A percentile compares a stretch with the other conserved stretches of the same genome.
These are phyloP conservation scores for Globisporangium uncinulatum DNA, from an alignment of 352 stramenopile species.

Conservation along the genomic window DNA sequence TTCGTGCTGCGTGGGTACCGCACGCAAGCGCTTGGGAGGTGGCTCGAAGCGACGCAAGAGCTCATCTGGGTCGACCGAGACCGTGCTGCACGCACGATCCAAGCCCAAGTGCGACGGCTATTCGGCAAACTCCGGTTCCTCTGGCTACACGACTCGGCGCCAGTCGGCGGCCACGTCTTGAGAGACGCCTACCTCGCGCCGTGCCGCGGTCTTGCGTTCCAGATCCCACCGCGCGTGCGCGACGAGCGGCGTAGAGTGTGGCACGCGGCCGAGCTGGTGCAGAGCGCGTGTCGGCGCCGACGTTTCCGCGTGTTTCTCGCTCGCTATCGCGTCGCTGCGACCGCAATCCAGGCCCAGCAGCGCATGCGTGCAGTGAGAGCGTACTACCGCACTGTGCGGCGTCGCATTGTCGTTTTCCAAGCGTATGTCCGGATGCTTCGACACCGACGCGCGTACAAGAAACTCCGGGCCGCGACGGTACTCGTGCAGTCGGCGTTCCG, in stretches of 20 bases:
- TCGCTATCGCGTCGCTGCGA: constrained; percentile 45
- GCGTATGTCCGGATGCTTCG: constrained; percentile 43
- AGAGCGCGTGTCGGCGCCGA: constrained; percentile 44
- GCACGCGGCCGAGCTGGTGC: constrained; percentile 45
- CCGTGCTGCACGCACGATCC: constrained; percentile 38
- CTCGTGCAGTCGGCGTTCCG: constrained; percentile 63
- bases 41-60: constrained; percentile 41
- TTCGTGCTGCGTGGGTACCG: constrained; percentile 61
- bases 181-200: constrained; percentile 56
- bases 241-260: constrained; percentile 53
- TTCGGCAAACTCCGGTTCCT: constrained; percentile 36
- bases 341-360: constrained; percentile 51
- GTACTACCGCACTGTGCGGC: constrained; percentile 23
- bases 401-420: constrained; percentile 51
- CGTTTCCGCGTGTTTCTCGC: constrained; percentile 48
- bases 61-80: constrained; percentile 64
- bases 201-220: constrained; percentile 29
- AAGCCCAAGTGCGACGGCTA: constrained; percentile 38
- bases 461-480: constrained; percentile 33
- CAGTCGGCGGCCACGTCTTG: constrained; percentile 34
- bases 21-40: constrained; percentile 52
- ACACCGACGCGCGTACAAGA: constrained; percentile 33
- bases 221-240: constrained; percentile 45
- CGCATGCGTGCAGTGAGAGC: constrained; percentile 40
- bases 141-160: constrained; percentile 29